Conservation (phyloP, 1,284 basidiomycete species). For the Puccinia triticina region DNA sequence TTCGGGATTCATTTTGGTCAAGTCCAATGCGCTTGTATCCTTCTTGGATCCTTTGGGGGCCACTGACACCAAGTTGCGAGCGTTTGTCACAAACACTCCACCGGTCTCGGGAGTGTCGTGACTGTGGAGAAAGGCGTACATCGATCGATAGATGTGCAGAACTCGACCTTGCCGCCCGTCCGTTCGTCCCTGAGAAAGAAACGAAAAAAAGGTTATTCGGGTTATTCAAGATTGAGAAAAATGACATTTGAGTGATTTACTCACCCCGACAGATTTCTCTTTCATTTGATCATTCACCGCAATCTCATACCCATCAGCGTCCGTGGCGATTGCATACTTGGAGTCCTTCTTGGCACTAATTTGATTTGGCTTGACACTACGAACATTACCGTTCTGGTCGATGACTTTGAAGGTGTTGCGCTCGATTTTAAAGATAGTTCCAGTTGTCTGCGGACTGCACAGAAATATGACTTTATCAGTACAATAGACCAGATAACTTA, state of each 20-base stretch:
- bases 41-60: conserved; percentile 77
- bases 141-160: conserved; percentile 90
- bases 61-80: conserved; percentile 75
- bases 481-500: too few relatives aligned
- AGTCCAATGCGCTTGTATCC: conserved; percentile 66
- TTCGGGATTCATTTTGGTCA: conserved; percentile 95
- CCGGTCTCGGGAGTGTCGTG: conserved; percentile 87
- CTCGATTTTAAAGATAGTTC: conserved; percentile 97
- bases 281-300: conserved; percentile 88
- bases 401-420: conserved; percentile 91
- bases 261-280: conserved; percentile 84
- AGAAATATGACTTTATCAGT: conserved; percentile 19
- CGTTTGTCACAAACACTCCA: conserved; percentile 86
- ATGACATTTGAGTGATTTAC: conserved; percentile 53
- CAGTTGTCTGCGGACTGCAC: conserved; percentile 80
- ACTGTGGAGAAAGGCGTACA: conserved; percentile 91
- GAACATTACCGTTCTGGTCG: conserved; percentile 87
- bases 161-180: conserved; percentile 87
- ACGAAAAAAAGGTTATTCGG: conserved; percentile 3
- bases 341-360: conserved; percentile 85
- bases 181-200: conserved; percentile 49
- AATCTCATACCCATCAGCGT: conserved; percentile 77
- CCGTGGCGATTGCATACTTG: conserved; percentile 80
- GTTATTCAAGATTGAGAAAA: conserved; percentile 1
- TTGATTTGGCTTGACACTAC: conserved; percentile 88